phyloP scores from a whole-genome alignment of 192 early-diverging fungal species.

The Spinellus fusiger region DNA sequence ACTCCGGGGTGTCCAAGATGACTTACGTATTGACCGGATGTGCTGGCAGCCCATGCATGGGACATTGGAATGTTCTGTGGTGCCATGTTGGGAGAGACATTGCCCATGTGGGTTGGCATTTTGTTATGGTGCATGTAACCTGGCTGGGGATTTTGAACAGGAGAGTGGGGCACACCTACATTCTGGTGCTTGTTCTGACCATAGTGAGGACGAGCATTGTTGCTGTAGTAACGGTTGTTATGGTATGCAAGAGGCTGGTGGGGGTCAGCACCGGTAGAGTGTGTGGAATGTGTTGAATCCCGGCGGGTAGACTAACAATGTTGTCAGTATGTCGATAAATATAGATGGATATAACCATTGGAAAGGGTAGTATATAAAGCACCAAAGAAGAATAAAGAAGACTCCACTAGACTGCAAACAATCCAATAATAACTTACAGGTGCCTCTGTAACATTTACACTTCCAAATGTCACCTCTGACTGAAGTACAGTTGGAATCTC shows the following conservation, averaged over 20 bases:
- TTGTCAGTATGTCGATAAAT: neutral
- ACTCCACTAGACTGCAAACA: too few relatives aligned
- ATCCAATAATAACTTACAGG: slow-evolving; percentile 12
- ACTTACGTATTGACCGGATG: slow-evolving; percentile 23
- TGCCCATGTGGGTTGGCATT: slow-evolving; percentile 24
- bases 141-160: slow-evolving; percentile 30
- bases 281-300: slow-evolving; percentile 26
- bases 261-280: slow-evolving; percentile 25
- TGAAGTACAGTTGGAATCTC: neutral
- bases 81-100: slow-evolving; percentile 24
- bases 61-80: slow-evolving; percentile 27
- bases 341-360: too few relatives aligned
- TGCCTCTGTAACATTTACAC: slow-evolving; percentile 21
- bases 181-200: slow-evolving; percentile 28
- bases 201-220: slow-evolving; percentile 14
- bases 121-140: slow-evolving; percentile 25
- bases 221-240: slow-evolving; percentile 17
- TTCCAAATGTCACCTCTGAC: slow-evolving; percentile 4
- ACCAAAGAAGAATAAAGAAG: too few relatives aligned
- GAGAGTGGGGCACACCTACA: slow-evolving; percentile 24
- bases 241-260: slow-evolving; percentile 31
- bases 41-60: slow-evolving; percentile 1
- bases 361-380: too few relatives aligned
- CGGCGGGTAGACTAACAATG: neutral
- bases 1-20: too few relatives aligned